phyloP scores from a whole-genome alignment of 2,329 filamentous ascomycete genomes.

The Lasiodiplodia theobromae region DNA sequence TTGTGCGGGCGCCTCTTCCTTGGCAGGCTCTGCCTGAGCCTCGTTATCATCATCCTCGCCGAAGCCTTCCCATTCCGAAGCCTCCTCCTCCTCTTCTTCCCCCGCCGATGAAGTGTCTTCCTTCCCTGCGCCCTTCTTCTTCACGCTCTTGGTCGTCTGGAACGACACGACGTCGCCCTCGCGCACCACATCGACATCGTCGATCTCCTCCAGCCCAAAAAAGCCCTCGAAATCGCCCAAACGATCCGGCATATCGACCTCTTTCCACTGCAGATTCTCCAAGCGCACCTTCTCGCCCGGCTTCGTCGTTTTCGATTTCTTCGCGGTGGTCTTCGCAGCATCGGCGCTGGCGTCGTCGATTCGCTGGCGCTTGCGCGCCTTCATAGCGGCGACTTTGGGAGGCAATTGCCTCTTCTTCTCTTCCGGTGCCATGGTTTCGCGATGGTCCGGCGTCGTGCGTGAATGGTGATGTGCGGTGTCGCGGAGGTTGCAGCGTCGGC shows the following conservation, averaged over 20 bases:
- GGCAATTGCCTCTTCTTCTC: constrained; percentile 47
- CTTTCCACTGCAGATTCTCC: constrained; percentile 67
- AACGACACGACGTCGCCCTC: constrained; percentile 58
- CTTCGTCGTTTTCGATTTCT: constrained; percentile 30
- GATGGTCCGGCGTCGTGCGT: background rate
- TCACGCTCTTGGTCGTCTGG: constrained; percentile 34
- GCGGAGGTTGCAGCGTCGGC: background rate
- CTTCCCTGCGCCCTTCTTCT: constrained; percentile 39
- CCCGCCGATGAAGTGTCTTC: constrained; percentile 26
- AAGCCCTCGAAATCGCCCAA: constrained; percentile 93
- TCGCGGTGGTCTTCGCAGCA: constrained; percentile 33
- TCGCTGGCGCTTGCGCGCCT: constrained; percentile 51
- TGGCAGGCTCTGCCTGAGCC: constrained; percentile 39
- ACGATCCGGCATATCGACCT: constrained; percentile 74
- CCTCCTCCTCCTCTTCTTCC: constrained; percentile 37
- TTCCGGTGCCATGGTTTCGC: constrained; percentile 35
- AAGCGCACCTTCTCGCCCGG: constrained; percentile 44
- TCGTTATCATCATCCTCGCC: constrained; percentile 43
- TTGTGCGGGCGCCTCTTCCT: constrained; percentile 32
- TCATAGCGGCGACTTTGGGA: constrained; percentile 49
- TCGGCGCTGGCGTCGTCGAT: constrained; percentile 21
- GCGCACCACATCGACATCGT: constrained; percentile 84
- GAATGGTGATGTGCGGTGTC: background rate
- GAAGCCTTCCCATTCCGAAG: constrained; percentile 43
- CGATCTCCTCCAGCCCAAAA: constrained; percentile 88